A percentile compares a stretch with the other conserved stretches of the same genome.
These are phyloP conservation scores for Fonsecaea pugnacius DNA, from an alignment of 2,329 filamentous ascomycete genomes.

Conservation along the genomic window DNA sequence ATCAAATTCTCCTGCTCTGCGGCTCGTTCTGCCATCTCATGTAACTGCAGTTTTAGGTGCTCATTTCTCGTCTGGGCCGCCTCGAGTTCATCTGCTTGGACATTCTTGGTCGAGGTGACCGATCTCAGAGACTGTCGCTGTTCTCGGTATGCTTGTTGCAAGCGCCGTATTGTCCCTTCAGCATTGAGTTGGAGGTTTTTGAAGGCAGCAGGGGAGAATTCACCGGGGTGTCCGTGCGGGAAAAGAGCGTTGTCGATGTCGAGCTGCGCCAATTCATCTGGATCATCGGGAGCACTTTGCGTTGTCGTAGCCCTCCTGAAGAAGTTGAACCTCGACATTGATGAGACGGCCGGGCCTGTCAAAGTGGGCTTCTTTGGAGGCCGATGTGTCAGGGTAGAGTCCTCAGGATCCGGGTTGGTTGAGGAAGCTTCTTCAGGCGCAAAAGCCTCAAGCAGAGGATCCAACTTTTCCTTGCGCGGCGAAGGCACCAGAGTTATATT, in stretches of 20 bases:
- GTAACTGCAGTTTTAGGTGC: conserved; percentile 64
- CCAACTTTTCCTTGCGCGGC: conserved; percentile 37
- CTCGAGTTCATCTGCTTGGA: conserved; percentile 64
- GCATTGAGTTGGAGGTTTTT: conserved; percentile 62
- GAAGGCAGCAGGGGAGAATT: conserved; percentile 59
- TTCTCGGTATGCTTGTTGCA: conserved; percentile 62
- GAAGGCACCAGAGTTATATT: conserved; percentile 49
- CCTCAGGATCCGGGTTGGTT: conserved; percentile 24
- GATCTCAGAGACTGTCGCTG: conserved; percentile 56
- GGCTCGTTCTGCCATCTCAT: conserved; percentile 62
- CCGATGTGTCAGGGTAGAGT: conserved; percentile 30
- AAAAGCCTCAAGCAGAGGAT: conserved; percentile 31
- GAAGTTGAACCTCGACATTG: conserved; percentile 48
- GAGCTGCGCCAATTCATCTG: conserved; percentile 60
- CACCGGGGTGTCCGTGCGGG: conserved; percentile 55
- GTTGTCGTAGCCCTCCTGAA: conserved; percentile 46
- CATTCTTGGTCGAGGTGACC: conserved; percentile 59
- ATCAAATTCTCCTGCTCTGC: conserved; percentile 62
- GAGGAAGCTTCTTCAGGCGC: conserved; percentile 31
- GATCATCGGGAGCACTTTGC: conserved; percentile 40
- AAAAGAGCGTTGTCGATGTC: conserved; percentile 61
- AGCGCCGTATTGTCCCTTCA: conserved; percentile 57
- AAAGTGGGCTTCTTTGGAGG: conserved; percentile 37
- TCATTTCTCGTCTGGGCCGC: conserved; percentile 62
- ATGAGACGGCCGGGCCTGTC: conserved; percentile 40